These are phyloP conservation scores for Candida montana DNA, from an alignment of 805 yeast species.

Conservation along the genomic window DNA sequence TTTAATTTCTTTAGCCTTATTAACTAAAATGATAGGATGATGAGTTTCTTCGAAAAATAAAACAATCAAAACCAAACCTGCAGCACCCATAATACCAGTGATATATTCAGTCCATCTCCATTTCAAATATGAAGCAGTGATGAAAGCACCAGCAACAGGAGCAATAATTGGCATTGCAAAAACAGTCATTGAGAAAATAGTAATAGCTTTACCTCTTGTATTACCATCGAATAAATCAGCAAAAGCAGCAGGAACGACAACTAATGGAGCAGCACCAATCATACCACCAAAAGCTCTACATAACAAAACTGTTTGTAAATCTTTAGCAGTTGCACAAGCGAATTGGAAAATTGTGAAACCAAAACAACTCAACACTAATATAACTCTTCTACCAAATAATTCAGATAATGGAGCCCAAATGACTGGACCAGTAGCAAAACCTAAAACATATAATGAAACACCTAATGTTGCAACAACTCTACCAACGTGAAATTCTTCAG, in stretches of 20 bases:
- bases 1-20: slow-evolving; percentile 60
- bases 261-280: slow-evolving; percentile 80
- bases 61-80: slow-evolving; percentile 32
- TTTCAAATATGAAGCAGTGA: slow-evolving; percentile 53
- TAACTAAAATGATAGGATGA: slow-evolving; percentile 57
- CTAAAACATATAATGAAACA: slow-evolving; percentile 79
- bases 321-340: slow-evolving; percentile 74
- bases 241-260: slow-evolving; percentile 81
- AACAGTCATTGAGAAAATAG: slow-evolving; percentile 65
- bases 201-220: slow-evolving; percentile 70
- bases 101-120: slow-evolving; percentile 85
- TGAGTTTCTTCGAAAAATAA: slow-evolving; percentile 64
- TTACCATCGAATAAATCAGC: slow-evolving; percentile 70
- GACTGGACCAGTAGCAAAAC: slow-evolving; percentile 91
- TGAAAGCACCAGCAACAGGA: slow-evolving; percentile 73
- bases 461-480: slow-evolving; percentile 67
- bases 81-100: slow-evolving; percentile 54
- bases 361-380: slow-evolving; percentile 51
- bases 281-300: slow-evolving; percentile 78
- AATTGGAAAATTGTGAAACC: slow-evolving; percentile 57
- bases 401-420: slow-evolving; percentile 90
- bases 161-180: slow-evolving; percentile 78
- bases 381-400: slow-evolving; percentile 62
- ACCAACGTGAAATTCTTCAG: slow-evolving; percentile 53
- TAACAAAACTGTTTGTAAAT: slow-evolving; percentile 70